phyloP scores from a whole-genome alignment of 371 early-diverging fungal genomes.

The Saksenaea oblongispora region DNA sequence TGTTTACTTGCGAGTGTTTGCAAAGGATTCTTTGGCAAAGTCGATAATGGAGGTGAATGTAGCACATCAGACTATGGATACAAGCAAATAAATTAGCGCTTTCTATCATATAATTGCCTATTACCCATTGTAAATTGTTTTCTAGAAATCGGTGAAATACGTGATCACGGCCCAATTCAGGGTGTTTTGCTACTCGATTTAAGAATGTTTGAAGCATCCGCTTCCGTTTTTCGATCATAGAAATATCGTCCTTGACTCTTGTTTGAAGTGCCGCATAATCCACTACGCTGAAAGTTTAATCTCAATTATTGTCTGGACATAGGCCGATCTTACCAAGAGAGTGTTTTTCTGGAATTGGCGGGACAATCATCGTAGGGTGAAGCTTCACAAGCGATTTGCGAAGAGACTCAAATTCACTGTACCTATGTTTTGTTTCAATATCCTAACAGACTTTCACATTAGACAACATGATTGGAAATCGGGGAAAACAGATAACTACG shows the following conservation, averaged over 20 bases:
- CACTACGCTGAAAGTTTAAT: slow-evolving; percentile 44
- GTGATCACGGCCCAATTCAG: slow-evolving; percentile 83
- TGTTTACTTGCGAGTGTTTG: slow-evolving; percentile 41
- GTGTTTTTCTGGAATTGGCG: slow-evolving; percentile 98
- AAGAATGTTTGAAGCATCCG: slow-evolving; percentile 93
- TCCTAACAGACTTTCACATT: slow-evolving; percentile 20
- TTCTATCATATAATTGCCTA: neutral
- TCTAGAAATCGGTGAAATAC: slow-evolving; percentile 88
- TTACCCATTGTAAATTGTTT: slow-evolving; percentile 65
- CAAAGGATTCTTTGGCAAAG: slow-evolving; percentile 62
- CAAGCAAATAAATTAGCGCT: neutral
- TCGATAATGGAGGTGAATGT: slow-evolving; percentile 50
- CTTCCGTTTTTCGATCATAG: slow-evolving; percentile 88
- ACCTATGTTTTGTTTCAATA: slow-evolving; percentile 50
- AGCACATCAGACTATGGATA: slow-evolving; percentile 69
- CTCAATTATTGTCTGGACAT: neutral
- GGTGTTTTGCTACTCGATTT: slow-evolving; percentile 87
- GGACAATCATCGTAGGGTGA: slow-evolving; percentile 87
- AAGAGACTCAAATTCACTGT: slow-evolving; percentile 95
- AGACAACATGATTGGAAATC: neutral
- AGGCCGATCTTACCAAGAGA: slow-evolving; percentile 63
- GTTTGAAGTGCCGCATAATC: slow-evolving; percentile 85
- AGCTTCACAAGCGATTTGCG: slow-evolving; percentile 73
- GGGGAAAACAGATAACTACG: slow-evolving; percentile 32
- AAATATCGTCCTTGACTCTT: slow-evolving; percentile 88